Evolutionary conservation across 192 early-diverging fungal genomes (phyloP), one percentile per base, ranked within the genome.

Genomic region (Mortierella claussenii): DNA sequence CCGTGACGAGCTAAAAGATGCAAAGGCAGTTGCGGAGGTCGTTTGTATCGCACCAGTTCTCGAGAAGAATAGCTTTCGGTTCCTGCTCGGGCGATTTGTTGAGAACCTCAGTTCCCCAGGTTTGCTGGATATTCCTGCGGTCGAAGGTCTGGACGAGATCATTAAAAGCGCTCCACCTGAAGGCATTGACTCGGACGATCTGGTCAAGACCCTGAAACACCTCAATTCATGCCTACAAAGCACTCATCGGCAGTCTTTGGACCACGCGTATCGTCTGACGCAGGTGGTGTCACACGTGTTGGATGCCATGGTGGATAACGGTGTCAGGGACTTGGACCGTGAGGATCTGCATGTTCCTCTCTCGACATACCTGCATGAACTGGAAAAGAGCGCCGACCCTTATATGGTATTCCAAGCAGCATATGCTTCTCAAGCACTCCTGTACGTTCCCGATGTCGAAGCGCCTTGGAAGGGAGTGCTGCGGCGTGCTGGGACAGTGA

Each of bases 341-440:
- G 60, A 21, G 15, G 33, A 27, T 11, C 36, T 34, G n/a, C 49
- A 40, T 12, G 48, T 21, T 17, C 61, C 49, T 17, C 36, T 63
- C 8, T 52, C 34, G 0, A 18, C 48, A 26, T 63, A 44, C 32
- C 2, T 63, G 26, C 3, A 44, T 28, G 27, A 11, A 9, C 49
- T 63, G 18, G 7, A 53, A 23, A n/a, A 24, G 27, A 42, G 40
- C 37, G 20, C 0, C 18, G 61, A 63, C 27, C 37, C 50, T 21
- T 43, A 63, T 24, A 6, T 63, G 17, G 37, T 45, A 40, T 63
- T 44, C 23, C 50, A 43, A 5, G 61, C 50, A 18, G 50, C 61
- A 5, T 63, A 53, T 23, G 61, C 61, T 3, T 63, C 53, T 15
- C 61, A 63, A 20, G 61, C 61, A 12, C 27, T 63, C n/a, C 36